These are phyloP conservation scores for Haplosporangium sp. DNA, from an alignment of 371 early-diverging fungal genomes.

Conservation along the genomic window DNA sequence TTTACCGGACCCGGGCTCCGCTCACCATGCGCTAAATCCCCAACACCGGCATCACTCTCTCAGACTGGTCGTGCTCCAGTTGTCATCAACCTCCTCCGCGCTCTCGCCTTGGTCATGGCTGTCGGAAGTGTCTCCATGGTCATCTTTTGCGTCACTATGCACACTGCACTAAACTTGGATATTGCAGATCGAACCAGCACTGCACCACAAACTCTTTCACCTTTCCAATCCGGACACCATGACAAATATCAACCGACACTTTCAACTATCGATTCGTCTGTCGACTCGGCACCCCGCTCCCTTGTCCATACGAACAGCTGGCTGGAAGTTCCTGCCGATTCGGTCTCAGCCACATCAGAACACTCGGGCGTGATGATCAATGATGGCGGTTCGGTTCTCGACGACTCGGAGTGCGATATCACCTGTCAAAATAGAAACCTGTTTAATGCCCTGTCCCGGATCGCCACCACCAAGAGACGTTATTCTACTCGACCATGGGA, in stretches of 20 bases:
- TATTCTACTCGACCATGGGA: constrained; percentile 19
- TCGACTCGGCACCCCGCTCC: neutral
- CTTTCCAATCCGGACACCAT: constrained; percentile 40
- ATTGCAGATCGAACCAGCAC: neutral
- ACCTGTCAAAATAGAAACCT: constrained; percentile 33
- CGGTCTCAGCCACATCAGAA: neutral
- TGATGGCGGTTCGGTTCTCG: neutral
- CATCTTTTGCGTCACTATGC: constrained; percentile 13
- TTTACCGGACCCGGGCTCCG: constrained; percentile 4
- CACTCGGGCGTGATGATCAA: neutral
- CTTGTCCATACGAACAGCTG: no score
- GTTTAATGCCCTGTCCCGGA: constrained; percentile 28
- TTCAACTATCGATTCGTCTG: constrained; percentile 20
- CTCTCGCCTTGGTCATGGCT: constrained; percentile 30
- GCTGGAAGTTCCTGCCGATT: neutral
- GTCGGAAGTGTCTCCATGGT: constrained; percentile 19
- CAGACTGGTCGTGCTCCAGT: constrained; percentile 30
- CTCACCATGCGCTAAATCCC: constrained; percentile 48
- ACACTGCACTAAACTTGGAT: neutral
- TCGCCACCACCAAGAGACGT: constrained; percentile 31
- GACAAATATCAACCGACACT: constrained; percentile 5
- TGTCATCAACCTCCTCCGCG: constrained; percentile 28
- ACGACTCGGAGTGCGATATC: constrained; percentile 12
- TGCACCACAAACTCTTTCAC: neutral
- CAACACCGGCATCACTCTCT: constrained; percentile 41